A percentile compares a stretch with the other conserved stretches of the same genome.
These are phyloP conservation scores for Paxillus rubicundulus DNA, from an alignment of 768 basidiomycete species.

Conservation along the genomic window DNA sequence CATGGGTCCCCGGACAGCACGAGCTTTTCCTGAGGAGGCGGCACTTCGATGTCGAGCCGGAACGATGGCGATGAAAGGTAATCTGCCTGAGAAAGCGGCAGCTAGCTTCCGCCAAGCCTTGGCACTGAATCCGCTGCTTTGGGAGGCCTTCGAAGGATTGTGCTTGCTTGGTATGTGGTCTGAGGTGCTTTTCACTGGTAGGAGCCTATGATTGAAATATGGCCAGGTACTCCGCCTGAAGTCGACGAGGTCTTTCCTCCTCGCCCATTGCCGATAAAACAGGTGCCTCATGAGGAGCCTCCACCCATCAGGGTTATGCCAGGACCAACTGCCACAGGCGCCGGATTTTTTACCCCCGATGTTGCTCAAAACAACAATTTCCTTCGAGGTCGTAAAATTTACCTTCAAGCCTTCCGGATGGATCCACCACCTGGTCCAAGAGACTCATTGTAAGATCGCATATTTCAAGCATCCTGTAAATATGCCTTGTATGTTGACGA, in stretches of 20 bases:
- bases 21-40: slow-evolving; percentile 68
- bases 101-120: slow-evolving; percentile 71
- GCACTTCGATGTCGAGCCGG: slow-evolving; percentile 77
- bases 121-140: slow-evolving; percentile 71
- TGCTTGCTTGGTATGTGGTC: slow-evolving; percentile 65
- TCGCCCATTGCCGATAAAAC: slow-evolving; percentile 54
- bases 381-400: slow-evolving; percentile 58
- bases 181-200: slow-evolving; percentile 2
- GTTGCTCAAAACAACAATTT: slow-evolving; percentile 51
- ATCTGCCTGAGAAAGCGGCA: slow-evolving; percentile 71
- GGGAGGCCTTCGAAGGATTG: slow-evolving; percentile 91
- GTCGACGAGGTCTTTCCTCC: slow-evolving; percentile 73
- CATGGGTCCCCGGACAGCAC: slow-evolving; percentile 50
- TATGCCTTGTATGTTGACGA: slow-evolving; percentile 1
- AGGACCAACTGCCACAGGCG: slow-evolving; percentile 57
- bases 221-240: slow-evolving; percentile 63
- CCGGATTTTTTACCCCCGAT: slow-evolving; percentile 78
- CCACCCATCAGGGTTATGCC: slow-evolving; percentile 36
- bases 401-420: slow-evolving; percentile 56
- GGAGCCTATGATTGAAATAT: slow-evolving; percentile 14
- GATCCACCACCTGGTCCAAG: slow-evolving; percentile 48
- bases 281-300: slow-evolving; percentile 50
- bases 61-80: slow-evolving; percentile 72
- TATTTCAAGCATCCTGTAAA: neutral
- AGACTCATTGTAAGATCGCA: slow-evolving; percentile 57